Conservation (phyloP, 306 rosid genomes). For the Abrus precatorius region DNA sequence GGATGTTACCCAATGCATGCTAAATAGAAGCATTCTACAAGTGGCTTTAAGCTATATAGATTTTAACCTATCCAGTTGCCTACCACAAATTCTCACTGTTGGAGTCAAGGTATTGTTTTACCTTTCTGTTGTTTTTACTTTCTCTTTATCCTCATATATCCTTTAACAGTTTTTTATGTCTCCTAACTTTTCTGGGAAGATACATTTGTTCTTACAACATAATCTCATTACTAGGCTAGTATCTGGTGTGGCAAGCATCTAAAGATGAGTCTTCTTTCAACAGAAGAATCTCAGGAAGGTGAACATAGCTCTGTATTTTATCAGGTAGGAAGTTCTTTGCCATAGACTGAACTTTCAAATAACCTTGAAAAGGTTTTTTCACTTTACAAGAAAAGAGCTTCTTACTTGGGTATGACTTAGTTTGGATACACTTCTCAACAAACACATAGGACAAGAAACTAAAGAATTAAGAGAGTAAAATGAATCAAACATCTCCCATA, state of each 20-base stretch:
- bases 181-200: constrained; percentile 23
- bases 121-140: constrained; percentile 12
- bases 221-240: constrained; percentile 60
- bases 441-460: no score
- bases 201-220: constrained; percentile 25
- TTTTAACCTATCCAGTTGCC: constrained; percentile 56
- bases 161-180: constrained; percentile 9
- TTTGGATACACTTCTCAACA: no score
- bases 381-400: not conserved
- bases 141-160: constrained; percentile 7
- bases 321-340: constrained; percentile 64
- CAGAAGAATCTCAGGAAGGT: constrained; percentile 84
- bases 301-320: constrained; percentile 77
- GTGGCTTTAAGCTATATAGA: constrained; percentile 64
- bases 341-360: constrained; percentile 14
- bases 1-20: constrained; percentile 86
- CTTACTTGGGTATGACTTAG: not conserved
- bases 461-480: no score
- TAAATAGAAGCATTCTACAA: constrained; percentile 69
- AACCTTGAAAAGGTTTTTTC: not conserved
- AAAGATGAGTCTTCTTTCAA: constrained; percentile 84
- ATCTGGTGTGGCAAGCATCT: constrained; percentile 89
- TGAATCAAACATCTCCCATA: no score
- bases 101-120: constrained; percentile 69
- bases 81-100: constrained; percentile 68